Percentiles rank a stretch among this genome's conserved stretches.
These are phyloP conservation scores for Aphanomyces cochlioides DNA, from an alignment of 352 stramenopile species.

Conservation along the genomic window DNA sequence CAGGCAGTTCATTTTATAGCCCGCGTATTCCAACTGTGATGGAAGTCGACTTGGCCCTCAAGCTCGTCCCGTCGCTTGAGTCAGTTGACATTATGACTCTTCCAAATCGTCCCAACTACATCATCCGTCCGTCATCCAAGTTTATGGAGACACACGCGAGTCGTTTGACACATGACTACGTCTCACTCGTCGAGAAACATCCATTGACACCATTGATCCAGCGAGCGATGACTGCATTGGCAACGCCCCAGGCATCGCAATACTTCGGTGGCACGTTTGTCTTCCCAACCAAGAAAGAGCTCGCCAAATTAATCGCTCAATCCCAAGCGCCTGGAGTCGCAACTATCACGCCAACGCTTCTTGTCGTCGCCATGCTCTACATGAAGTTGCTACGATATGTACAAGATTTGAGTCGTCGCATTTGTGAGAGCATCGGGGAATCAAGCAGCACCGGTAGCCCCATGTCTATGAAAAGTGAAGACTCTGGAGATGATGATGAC, in stretches of 20 bases:
- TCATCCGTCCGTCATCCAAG: background rate
- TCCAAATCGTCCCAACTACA: conserved; percentile 9
- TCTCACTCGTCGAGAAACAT: conserved; percentile 1
- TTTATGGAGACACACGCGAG: too few relatives aligned
- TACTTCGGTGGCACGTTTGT: background rate
- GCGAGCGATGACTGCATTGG: background rate
- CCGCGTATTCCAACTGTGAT: background rate
- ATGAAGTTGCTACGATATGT: conserved; percentile 11
- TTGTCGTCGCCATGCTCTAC: conserved; percentile 13
- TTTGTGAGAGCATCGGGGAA: background rate
- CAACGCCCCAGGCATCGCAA: background rate
- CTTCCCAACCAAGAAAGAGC: conserved; percentile 19
- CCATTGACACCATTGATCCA: conserved; percentile 5
- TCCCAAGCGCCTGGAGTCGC: conserved; percentile 4
- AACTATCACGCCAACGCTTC: conserved; percentile 11
- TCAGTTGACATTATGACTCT: conserved; percentile 14
- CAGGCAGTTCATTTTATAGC: too few relatives aligned
- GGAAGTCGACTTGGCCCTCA: background rate
- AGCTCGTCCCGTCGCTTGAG: background rate
- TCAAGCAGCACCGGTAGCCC: background rate
- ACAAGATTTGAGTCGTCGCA: background rate
- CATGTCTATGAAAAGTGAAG: background rate
- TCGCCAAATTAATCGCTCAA: conserved; percentile 24
- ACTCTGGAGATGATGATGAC: conserved; percentile 2
- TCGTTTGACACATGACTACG: too few relatives aligned